A percentile compares a stretch with the other conserved stretches of the same genome.
phyloP scores from a whole-genome alignment of 768 basidiomycete species.

The Suillus paluster region DNA sequence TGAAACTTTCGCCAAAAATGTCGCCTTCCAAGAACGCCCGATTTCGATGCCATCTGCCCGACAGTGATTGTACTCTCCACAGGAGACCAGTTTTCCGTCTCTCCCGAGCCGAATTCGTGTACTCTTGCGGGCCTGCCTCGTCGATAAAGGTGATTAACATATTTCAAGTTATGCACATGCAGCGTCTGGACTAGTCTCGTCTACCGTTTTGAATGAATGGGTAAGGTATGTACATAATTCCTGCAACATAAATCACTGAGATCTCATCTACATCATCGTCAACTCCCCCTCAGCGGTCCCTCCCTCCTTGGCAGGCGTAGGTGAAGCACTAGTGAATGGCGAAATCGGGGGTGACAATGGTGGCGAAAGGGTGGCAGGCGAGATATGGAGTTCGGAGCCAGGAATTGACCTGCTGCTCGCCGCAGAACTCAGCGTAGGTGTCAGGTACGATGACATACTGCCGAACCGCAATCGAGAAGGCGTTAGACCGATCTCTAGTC shows the following conservation, averaged over 20 bases:
- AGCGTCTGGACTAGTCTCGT: conserved; percentile 10
- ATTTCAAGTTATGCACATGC: conserved; percentile 14
- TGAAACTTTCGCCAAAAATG: too few species aligned
- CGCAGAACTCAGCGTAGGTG: neutral
- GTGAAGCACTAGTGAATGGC: neutral
- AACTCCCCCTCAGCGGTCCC: neutral
- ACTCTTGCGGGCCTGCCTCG: neutral
- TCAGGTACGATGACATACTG: neutral
- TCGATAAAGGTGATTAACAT: neutral
- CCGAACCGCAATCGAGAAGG: neutral
- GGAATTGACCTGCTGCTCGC: neutral
- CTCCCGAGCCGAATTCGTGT: neutral
- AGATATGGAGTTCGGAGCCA: neutral
- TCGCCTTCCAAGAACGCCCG: too few species aligned
- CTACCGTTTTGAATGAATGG: conserved; percentile 21
- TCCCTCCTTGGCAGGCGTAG: neutral
- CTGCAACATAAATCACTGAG: neutral
- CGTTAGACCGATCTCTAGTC: neutral
- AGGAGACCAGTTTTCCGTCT: too few species aligned
- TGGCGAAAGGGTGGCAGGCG: neutral
- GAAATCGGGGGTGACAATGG: neutral
- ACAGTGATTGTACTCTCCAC: too few species aligned
- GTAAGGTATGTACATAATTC: conserved; percentile 32
- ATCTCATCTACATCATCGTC: neutral
- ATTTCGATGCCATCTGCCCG: too few species aligned